Conservation (phyloP, 2,329 filamentous ascomycete species). For the Eurotiales sp. region DNA sequence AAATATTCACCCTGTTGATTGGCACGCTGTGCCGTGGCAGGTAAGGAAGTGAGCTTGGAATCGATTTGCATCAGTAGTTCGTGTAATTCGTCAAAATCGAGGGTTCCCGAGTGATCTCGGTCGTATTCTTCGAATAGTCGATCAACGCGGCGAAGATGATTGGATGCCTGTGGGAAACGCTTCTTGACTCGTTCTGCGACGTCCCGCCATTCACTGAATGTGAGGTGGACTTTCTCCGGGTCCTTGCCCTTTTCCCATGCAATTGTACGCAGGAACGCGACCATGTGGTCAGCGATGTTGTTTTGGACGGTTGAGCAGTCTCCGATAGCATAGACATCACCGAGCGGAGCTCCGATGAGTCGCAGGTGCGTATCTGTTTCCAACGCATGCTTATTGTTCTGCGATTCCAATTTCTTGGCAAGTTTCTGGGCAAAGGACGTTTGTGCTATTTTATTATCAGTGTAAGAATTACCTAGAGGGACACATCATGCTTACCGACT, state of each 20-base stretch:
- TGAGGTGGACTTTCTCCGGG: slow-evolving; percentile 80
- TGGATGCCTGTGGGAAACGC: slow-evolving; percentile 84
- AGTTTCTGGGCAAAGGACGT: slow-evolving; percentile 74
- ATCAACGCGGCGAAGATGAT: slow-evolving; percentile 84
- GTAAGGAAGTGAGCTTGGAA: slow-evolving; percentile 86
- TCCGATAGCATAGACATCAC: slow-evolving; percentile 93
- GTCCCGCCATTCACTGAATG: slow-evolving; percentile 81
- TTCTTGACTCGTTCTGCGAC: slow-evolving; percentile 80
- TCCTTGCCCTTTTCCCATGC: slow-evolving; percentile 91
- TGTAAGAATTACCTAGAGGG: background rate
- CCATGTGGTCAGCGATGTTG: slow-evolving; percentile 86
- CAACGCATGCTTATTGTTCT: slow-evolving; percentile 85
- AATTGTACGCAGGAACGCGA: slow-evolving; percentile 81
- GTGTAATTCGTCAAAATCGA: slow-evolving; percentile 88
- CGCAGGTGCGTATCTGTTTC: slow-evolving; percentile 94
- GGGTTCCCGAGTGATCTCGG: slow-evolving; percentile 84
- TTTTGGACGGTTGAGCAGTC: slow-evolving; percentile 97
- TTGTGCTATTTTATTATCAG: slow-evolving; percentile 51
- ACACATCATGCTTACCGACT: slow-evolving; percentile 50
- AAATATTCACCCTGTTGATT: slow-evolving; percentile 95
- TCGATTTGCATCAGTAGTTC: slow-evolving; percentile 91
- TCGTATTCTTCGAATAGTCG: slow-evolving; percentile 90
- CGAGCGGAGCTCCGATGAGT: slow-evolving; percentile 79
- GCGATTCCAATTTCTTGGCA: slow-evolving; percentile 69
- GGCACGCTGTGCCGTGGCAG: slow-evolving; percentile 91